These are phyloP conservation scores for Metschnikowia sp. DNA, from an alignment of 805 yeast species.

Conservation along the genomic window DNA sequence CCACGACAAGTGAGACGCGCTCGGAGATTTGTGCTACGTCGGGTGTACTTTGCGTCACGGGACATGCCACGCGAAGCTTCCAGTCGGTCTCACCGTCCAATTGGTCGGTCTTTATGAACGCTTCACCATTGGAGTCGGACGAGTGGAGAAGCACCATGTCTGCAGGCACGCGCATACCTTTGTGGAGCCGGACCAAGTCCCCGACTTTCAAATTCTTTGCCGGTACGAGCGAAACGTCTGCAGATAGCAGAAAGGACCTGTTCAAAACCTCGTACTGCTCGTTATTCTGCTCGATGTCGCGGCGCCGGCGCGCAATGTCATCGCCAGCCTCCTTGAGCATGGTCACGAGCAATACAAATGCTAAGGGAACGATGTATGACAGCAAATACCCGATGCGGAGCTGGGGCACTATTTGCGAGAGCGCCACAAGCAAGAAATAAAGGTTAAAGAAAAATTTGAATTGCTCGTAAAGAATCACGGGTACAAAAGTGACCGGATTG, in stretches of 20 bases:
- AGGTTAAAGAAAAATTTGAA: slow-evolving; percentile 95
- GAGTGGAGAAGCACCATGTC: slow-evolving; percentile 85
- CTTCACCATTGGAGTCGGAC: slow-evolving; percentile 65
- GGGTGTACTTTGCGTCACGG: slow-evolving; percentile 57
- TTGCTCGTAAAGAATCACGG: slow-evolving; percentile 88
- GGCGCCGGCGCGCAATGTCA: slow-evolving; percentile 82
- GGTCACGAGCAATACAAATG: slow-evolving; percentile 86
- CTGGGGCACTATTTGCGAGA: slow-evolving; percentile 87
- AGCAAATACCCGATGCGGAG: slow-evolving; percentile 90
- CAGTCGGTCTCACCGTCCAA: slow-evolving; percentile 99
- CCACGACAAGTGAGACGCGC: slow-evolving; percentile 55
- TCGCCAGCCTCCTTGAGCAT: slow-evolving; percentile 96
- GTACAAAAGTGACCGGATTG: slow-evolving; percentile 81
- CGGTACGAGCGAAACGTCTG: slow-evolving; percentile 33
- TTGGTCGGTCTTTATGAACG: slow-evolving; percentile 95
- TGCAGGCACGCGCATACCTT: slow-evolving; percentile 89
- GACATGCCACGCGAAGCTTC: slow-evolving; percentile 82
- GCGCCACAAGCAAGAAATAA: slow-evolving; percentile 87
- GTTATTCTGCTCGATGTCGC: slow-evolving; percentile 86
- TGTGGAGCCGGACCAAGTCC: slow-evolving; percentile 73
- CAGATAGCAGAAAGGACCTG: slow-evolving; percentile 19
- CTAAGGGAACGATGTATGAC: slow-evolving; percentile 90
- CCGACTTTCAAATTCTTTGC: slow-evolving; percentile 76
- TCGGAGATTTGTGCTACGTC: slow-evolving; percentile 50
- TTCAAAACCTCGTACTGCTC: slow-evolving; percentile 73